Conservation (phyloP, 176 grass and related monocot genomes). For the Pontederia crassipes region DNA sequence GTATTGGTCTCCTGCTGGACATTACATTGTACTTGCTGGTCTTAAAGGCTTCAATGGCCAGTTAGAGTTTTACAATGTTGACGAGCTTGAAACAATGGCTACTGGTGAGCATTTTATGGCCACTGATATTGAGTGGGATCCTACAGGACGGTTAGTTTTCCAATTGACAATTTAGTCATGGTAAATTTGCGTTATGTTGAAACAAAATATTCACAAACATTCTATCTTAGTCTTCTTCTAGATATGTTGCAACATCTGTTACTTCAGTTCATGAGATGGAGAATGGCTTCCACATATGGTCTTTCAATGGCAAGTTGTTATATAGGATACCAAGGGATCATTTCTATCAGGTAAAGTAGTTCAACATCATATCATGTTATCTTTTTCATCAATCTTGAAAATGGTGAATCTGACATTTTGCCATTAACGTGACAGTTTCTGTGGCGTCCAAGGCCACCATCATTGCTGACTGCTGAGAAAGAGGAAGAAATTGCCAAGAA, state of each 20-base stretch:
- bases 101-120: conserved; percentile 98
- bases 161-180: too few relatives aligned
- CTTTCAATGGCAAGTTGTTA: conserved; percentile 68
- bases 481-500: conserved; percentile 63
- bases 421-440: conserved; percentile 40
- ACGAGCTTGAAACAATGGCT: conserved; percentile 91
- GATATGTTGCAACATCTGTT: conserved; percentile 66
- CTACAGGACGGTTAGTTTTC: conserved; percentile 64
- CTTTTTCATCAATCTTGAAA: neutral
- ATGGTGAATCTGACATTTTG: neutral
- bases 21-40: conserved; percentile 74
- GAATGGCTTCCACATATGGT: conserved; percentile 86
- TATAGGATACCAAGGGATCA: conserved; percentile 91
- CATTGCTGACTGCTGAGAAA: conserved; percentile 47
- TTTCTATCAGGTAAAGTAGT: conserved; percentile 63
- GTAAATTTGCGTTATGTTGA: neutral
- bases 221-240: conserved; percentile 15
- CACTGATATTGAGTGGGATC: conserved; percentile 88
- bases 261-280: conserved; percentile 96
- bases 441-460: conserved; percentile 60
- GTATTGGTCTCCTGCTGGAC: conserved; percentile 79
- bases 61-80: conserved; percentile 89
- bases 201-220: neutral
- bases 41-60: conserved; percentile 95
- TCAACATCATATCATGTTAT: neutral